A percentile compares a stretch with the other conserved stretches of the same genome.
Conservation (phyloP, 2,329 filamentous ascomycete genomes). For the Penicillium fuscoglaucum region DNA sequence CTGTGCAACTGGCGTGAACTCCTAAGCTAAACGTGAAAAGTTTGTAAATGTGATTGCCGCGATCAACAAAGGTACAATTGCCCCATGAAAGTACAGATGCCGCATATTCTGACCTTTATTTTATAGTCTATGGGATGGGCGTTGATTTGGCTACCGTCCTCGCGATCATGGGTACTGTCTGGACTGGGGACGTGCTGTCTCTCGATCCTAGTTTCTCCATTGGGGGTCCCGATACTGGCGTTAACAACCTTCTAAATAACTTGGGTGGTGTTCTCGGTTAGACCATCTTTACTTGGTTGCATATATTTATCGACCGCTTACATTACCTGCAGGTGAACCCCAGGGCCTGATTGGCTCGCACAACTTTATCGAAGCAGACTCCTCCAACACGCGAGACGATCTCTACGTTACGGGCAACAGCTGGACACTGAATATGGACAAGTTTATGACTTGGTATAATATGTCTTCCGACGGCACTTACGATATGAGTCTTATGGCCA, state of each 20-base stretch:
- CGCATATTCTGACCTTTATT: not conserved
- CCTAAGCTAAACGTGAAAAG: conserved; percentile 13
- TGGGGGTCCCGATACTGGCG: conserved; percentile 44
- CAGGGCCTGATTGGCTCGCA: conserved; percentile 54
- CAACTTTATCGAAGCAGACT: conserved; percentile 58
- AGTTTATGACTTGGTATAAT: conserved; percentile 53
- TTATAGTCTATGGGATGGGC: conserved; percentile 51
- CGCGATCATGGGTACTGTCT: conserved; percentile 50
- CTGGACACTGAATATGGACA: conserved; percentile 53
- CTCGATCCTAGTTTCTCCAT: conserved; percentile 55
- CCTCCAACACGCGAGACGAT: conserved; percentile 54
- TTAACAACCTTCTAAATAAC: conserved; percentile 47
- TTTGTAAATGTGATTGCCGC: conserved; percentile 36
- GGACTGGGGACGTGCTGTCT: conserved; percentile 54
- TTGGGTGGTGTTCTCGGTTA: conserved; percentile 47
- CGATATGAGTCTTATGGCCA: conserved; percentile 46
- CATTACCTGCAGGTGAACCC: conserved; percentile 37
- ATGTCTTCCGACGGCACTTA: conserved; percentile 42
- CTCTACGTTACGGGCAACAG: conserved; percentile 55
- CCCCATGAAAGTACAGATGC: fast-evolving
- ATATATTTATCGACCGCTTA: not conserved
- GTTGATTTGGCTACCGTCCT: conserved; percentile 46
- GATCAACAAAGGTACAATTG: conserved; percentile 35
- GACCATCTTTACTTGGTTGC: not conserved
- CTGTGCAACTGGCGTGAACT: fast-evolving